Conservation (phyloP, 257 asterid genomes). For the Solanum arcanum region DNA sequence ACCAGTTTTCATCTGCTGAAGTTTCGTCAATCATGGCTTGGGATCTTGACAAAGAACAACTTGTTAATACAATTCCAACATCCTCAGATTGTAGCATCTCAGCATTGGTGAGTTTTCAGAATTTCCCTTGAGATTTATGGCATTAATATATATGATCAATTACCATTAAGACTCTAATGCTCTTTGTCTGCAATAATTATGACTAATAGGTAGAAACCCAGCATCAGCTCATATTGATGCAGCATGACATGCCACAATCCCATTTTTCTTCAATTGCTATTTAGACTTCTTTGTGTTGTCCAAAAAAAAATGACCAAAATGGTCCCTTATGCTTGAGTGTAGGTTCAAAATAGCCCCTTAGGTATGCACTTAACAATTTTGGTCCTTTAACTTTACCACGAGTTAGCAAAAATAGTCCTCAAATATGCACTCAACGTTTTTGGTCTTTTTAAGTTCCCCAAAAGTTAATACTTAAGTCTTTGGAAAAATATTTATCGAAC, state of each 20-base stretch:
- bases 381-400: background rate
- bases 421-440: background rate
- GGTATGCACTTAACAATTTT: background rate
- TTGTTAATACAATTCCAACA: slow-evolving; percentile 61
- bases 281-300: background rate
- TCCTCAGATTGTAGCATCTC: slow-evolving; percentile 78
- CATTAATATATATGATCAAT: background rate
- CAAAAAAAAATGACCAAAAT: background rate
- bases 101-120: slow-evolving; percentile 59
- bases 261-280: background rate
- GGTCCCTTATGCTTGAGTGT: background rate
- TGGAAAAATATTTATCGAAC: background rate
- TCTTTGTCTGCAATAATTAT: background rate
- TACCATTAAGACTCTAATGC: background rate
- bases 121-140: background rate
- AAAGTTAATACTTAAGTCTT: background rate
- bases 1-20: slow-evolving; percentile 80
- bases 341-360: background rate
- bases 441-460: background rate
- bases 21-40: slow-evolving; percentile 85
- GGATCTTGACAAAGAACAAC: slow-evolving; percentile 98
- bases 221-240: background rate
- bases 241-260: background rate
- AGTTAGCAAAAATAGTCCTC: background rate
- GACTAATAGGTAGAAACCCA: background rate